Conservation (phyloP, 495 filamentous ascomycete genomes). For the Xylaria venustula region DNA sequence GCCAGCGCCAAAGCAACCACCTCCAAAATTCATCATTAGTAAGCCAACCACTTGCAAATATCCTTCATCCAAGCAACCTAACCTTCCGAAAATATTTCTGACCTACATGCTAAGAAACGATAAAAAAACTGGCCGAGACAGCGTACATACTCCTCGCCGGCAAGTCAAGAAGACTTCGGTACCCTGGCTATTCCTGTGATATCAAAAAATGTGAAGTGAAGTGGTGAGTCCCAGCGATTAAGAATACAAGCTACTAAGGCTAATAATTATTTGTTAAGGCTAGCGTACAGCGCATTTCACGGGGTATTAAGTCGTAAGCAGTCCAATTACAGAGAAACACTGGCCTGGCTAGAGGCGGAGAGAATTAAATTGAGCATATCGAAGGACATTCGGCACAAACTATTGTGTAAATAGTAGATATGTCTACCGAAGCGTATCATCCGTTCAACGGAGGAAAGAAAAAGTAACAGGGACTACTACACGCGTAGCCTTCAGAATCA, state of each 20-base stretch:
- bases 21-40: conserved; percentile 58
- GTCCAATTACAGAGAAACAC: conserved; percentile 56
- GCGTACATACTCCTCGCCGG: conserved; percentile 65
- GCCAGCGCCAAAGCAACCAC: conserved; percentile 51
- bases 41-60: conserved; percentile 25
- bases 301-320: conserved; percentile 67
- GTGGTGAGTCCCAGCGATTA: conserved; percentile 50
- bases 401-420: neutral
- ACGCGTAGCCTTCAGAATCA: no score
- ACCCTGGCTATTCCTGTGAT: conserved; percentile 54
- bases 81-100: neutral
- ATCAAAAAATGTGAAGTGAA: conserved; percentile 64
- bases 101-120: conserved; percentile 51
- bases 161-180: conserved; percentile 42
- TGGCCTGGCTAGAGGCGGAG: conserved; percentile 61
- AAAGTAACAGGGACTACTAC: no score
- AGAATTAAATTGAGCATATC: conserved; percentile 27
- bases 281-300: conserved; percentile 65
- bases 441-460: no score
- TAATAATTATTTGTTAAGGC: conserved; percentile 33
- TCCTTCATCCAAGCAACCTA: neutral
- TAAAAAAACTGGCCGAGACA: conserved; percentile 63
- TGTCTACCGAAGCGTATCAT: neutral
- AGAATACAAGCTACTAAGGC: neutral
- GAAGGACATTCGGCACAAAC: conserved; percentile 22